Evolutionary conservation across 2,329 filamentous ascomycete genomes (phyloP).

Genomic region (Curvularia sp.): DNA sequence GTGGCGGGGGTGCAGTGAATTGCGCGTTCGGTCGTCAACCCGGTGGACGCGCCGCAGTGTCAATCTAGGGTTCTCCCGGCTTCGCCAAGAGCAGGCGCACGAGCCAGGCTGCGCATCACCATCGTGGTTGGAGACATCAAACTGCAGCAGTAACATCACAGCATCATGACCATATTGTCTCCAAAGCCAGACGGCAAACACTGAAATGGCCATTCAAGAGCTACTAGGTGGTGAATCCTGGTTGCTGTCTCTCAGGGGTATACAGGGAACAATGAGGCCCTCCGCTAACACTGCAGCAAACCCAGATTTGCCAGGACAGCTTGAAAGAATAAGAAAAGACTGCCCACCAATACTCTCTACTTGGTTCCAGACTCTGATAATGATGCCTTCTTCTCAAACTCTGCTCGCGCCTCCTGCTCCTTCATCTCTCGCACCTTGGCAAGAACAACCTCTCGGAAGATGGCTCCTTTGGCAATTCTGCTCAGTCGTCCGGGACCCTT

Average conservation of each 20-base stretch:
- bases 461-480: conserved; percentile 69
- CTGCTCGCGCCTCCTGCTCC: conserved; percentile 78
- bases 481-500: conserved; percentile 61
- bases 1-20: conserved; percentile 43
- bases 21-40: conserved; percentile 38
- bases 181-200: not conserved
- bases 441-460: conserved; percentile 92
- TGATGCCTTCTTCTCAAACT: conserved; percentile 66
- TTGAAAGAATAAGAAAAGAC: conserved; percentile 14
- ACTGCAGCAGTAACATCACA: not conserved
- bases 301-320: conserved; percentile 20
- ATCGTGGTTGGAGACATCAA: conserved; percentile 6
- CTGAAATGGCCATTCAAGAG: conserved; percentile 18
- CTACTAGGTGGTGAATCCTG: conserved; percentile 26
- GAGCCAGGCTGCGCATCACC: conserved; percentile 5
- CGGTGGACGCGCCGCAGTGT: conserved; percentile 32
- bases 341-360: conserved; percentile 14
- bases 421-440: conserved; percentile 94
- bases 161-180: not conserved
- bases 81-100: conserved; percentile 20
- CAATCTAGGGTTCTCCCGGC: conserved; percentile 18
- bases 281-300: conserved; percentile 35
- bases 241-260: conserved; percentile 37
- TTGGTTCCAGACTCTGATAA: conserved; percentile 35
- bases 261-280: conserved; percentile 33